Percentiles rank a stretch among this genome's conserved stretches.
Conservation (phyloP, 495 filamentous ascomycete genomes). For the Talaromyces wortmannii region DNA sequence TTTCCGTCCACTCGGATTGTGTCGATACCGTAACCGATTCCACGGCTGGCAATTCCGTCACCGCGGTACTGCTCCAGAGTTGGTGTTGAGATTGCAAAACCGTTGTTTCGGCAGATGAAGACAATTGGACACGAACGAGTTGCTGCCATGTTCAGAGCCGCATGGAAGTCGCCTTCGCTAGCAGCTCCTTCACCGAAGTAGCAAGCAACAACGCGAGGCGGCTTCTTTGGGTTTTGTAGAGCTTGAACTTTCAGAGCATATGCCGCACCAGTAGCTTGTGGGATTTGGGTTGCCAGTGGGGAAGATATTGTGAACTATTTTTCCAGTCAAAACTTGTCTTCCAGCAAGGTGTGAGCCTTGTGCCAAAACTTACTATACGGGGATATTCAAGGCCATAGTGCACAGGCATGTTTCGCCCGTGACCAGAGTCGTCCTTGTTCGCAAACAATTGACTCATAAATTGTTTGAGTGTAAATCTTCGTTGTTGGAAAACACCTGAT, state of each 20-base stretch:
- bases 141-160: constrained; percentile 91
- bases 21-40: constrained; percentile 95
- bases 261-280: constrained; percentile 87
- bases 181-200: constrained; percentile 99
- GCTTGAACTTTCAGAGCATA: constrained; percentile 89
- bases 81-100: constrained; percentile 91
- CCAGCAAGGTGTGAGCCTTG: background rate
- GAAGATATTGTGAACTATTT: constrained; percentile 85
- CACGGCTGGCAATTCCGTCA: constrained; percentile 91
- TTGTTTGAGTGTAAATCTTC: constrained; percentile 77
- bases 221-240: constrained; percentile 58
- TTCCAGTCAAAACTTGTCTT: constrained; percentile 6
- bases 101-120: constrained; percentile 97
- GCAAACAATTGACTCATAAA: constrained; percentile 97
- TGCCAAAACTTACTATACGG: constrained; percentile 58
- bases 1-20: constrained; percentile 96
- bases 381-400: constrained; percentile 84
- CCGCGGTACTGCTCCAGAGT: constrained; percentile 95
- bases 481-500: constrained; percentile 80
- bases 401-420: constrained; percentile 94
- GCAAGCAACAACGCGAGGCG: constrained; percentile 69
- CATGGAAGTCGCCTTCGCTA: constrained; percentile 96
- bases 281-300: constrained; percentile 89
- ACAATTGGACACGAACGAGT: constrained; percentile 86
- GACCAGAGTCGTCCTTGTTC: constrained; percentile 73